phyloP scores from a whole-genome alignment of 495 filamentous ascomycete species.

The Penicillium flavigenum region DNA sequence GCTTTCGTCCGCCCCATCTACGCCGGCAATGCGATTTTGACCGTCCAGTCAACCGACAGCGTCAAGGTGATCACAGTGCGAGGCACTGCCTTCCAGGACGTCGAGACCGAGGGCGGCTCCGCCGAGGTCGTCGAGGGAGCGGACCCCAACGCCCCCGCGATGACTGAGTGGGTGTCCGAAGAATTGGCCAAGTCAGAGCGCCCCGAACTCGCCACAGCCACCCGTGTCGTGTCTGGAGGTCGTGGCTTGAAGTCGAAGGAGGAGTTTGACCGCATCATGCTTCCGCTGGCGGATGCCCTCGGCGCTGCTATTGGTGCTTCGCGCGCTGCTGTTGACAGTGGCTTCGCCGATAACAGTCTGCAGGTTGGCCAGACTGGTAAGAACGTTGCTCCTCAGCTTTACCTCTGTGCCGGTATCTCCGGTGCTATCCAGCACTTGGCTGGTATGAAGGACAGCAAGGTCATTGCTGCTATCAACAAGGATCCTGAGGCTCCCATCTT shows the following conservation, averaged over 20 bases:
- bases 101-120: conserved; percentile 50
- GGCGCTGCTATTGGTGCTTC: conserved; percentile 94
- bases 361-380: conserved; percentile 99
- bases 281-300: conserved; percentile 84
- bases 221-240: conserved; percentile 88
- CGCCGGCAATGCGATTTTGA: conserved; percentile 94
- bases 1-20: conserved; percentile 96
- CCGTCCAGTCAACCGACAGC: conserved; percentile 84
- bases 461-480: conserved; percentile 99
- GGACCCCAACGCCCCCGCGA: conserved; percentile 61
- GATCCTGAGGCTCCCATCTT: conserved; percentile 96
- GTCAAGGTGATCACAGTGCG: conserved; percentile 91
- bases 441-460: conserved; percentile 99
- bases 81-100: conserved; percentile 77
- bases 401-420: conserved; percentile 92
- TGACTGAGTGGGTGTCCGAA: conserved; percentile 90
- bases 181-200: conserved; percentile 89
- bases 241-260: conserved; percentile 95
- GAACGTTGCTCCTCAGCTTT: conserved; percentile 94
- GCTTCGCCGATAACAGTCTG: conserved; percentile 98
- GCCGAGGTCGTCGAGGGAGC: conserved; percentile 48
- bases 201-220: conserved; percentile 88
- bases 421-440: conserved; percentile 98
- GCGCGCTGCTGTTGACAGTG: conserved; percentile 92
- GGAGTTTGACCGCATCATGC: conserved; percentile 90